phyloP scores from a whole-genome alignment of 1,284 basidiomycete species.

The Ganoderma leucocontextum region DNA sequence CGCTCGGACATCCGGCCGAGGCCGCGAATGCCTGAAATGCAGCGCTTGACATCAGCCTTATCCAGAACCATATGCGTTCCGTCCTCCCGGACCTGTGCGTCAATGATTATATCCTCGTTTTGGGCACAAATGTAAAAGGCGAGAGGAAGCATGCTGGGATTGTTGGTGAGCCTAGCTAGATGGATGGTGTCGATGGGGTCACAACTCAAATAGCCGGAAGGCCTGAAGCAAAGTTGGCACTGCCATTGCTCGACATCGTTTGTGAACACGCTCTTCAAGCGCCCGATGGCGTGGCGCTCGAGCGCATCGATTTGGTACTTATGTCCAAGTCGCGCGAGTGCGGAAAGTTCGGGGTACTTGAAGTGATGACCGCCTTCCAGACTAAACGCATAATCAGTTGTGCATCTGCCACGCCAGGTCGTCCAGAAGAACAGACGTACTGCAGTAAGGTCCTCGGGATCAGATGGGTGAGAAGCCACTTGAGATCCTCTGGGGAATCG shows the following conservation, averaged over 20 bases:
- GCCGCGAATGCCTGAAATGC: background rate
- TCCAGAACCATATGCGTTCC: background rate
- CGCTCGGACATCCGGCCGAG: background rate
- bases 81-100: background rate
- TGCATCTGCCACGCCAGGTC: background rate
- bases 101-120: background rate
- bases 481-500: slow-evolving; percentile 18
- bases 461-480: slow-evolving; percentile 7
- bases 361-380: background rate
- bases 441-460: background rate
- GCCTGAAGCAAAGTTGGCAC: background rate
- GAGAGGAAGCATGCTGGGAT: background rate
- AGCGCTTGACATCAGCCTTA: background rate
- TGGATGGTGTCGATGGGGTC: background rate
- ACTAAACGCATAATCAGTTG: background rate
- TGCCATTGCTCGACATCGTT: background rate
- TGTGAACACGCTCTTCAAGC: background rate
- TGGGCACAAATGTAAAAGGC: background rate
- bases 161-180: background rate
- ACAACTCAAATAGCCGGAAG: background rate
- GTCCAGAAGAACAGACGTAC: background rate
- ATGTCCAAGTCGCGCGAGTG: slow-evolving; percentile 17
- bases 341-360: background rate
- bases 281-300: background rate
- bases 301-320: slow-evolving; percentile 13